These are phyloP conservation scores for Termitomyces sp. DNA, from an alignment of 768 basidiomycete genomes.

Conservation along the genomic window DNA sequence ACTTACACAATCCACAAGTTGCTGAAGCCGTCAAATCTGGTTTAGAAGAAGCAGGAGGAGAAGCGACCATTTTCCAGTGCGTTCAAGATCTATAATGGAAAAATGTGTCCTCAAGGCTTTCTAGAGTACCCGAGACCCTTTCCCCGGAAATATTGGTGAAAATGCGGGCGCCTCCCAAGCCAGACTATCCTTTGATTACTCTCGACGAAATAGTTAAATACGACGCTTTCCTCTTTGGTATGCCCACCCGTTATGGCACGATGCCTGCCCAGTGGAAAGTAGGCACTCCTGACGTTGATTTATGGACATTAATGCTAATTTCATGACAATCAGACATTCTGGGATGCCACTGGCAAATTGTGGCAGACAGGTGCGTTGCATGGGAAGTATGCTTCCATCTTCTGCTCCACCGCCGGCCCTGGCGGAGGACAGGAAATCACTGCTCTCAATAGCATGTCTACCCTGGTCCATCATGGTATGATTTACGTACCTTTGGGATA, in stretches of 20 bases:
- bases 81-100: constrained; percentile 5
- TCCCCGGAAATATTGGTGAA: constrained; percentile 55
- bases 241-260: constrained; percentile 77
- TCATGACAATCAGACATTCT: constrained; percentile 49
- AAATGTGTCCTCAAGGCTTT: background rate
- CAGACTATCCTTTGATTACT: constrained; percentile 61
- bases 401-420: constrained; percentile 62
- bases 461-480: constrained; percentile 68
- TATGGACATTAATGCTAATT: background rate
- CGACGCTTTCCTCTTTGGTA: constrained; percentile 73
- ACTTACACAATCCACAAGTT: constrained; percentile 32
- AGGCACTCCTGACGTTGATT: background rate
- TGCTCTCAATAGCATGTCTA: constrained; percentile 42
- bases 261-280: constrained; percentile 83
- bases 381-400: constrained; percentile 73
- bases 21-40: constrained; percentile 50
- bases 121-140: constrained; percentile 77
- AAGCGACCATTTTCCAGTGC: constrained; percentile 49
- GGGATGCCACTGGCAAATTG: constrained; percentile 68
- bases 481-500: constrained; percentile 72
- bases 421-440: constrained; percentile 79
- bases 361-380: constrained; percentile 57
- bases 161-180: constrained; percentile 71
- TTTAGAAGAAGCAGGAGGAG: constrained; percentile 41
- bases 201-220: constrained; percentile 46